Evolutionary conservation across 192 early-diverging fungal species (phyloP), one percentile per base, ranked within the genome.

Genomic region (Paraglomus occultum): DNA sequence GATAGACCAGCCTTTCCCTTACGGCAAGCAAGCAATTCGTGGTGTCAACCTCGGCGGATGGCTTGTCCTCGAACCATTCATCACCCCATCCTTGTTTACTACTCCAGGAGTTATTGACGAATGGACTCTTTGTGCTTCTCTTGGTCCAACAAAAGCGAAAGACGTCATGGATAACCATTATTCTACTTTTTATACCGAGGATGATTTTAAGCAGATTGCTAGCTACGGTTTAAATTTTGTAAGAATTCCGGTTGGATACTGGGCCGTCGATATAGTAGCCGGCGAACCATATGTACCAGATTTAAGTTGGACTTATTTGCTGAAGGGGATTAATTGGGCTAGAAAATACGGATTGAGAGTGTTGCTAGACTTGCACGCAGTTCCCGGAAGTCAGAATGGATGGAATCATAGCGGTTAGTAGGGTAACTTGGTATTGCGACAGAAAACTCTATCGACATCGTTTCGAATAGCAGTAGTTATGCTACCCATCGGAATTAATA

Each of bases 381-480:
- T 84, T 0, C 90, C 90, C 23, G 90, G 90, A 7, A 89, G 87
- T 20, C 90, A 91, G 63, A 91, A 91, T 67, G 88, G 88, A 1
- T 89, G 83, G 83, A 83, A 83, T 51, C 82, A 81, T 55, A 81
- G 79, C 10, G 82, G 82, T 22, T 31, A 31, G 31, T 31, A 31
- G 31, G 31, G 3, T 31, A 31, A 31, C 31, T 31, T 31, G 31
- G 31, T 3, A 31, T 31, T 31, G 31, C 3, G 31, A 31, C 31
- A 3, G 31, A 31, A 31, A 31, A 31, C 31, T 31, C 31, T 31
- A 31, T 31, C 31, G 1, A 31, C 31, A 31, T 2, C 31, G 31
- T 31, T 31, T 31, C 31, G 1, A 3, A 31, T 31, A 31, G 3
- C 31, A 31, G 31, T 31, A 31, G 31, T 31, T 31, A 31, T 31